phyloP scores from a whole-genome alignment of 805 yeast genomes.

The Schwanniomyces pseudopolymorphus region DNA sequence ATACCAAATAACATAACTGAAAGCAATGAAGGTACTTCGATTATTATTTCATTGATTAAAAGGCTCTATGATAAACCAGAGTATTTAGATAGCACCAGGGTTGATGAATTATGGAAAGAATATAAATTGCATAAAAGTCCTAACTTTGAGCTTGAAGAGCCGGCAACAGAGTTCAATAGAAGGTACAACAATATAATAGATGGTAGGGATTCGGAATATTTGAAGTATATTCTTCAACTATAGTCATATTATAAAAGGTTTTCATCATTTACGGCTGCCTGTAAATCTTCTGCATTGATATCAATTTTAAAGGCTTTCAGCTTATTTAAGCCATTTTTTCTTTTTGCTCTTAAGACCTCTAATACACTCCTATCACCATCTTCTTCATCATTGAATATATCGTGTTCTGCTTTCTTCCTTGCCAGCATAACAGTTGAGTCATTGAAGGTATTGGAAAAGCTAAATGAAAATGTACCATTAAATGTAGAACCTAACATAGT shows the following conservation, averaged over 20 bases:
- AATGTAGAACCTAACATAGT: slow-evolving; percentile 45
- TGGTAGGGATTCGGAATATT: slow-evolving; percentile 23
- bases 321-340: slow-evolving; percentile 10
- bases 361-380: slow-evolving; percentile 21
- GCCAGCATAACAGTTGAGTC: slow-evolving; percentile 20
- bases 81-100: background rate
- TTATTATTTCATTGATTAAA: background rate
- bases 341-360: slow-evolving; percentile 13
- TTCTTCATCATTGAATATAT: slow-evolving; percentile 12
- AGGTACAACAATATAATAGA: slow-evolving; percentile 20
- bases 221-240: slow-evolving; percentile 15
- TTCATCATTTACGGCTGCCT: slow-evolving; percentile 24
- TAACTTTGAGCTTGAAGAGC: slow-evolving; percentile 3
- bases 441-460: slow-evolving; percentile 29
- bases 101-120: slow-evolving; percentile 15
- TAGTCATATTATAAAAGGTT: background rate
- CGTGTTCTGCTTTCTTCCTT: slow-evolving; percentile 11
- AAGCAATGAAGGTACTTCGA: slow-evolving; percentile 10
- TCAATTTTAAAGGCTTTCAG: slow-evolving; percentile 27
- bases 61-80: background rate
- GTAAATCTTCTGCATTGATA: slow-evolving; percentile 38
- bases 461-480: slow-evolving; percentile 35
- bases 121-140: slow-evolving; percentile 7
- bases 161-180: slow-evolving; percentile 10
- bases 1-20: slow-evolving; percentile 13